Base-by-base conservation (phyloP, 371 early-diverging fungal species). In the Coemansia sp. region DNA sequence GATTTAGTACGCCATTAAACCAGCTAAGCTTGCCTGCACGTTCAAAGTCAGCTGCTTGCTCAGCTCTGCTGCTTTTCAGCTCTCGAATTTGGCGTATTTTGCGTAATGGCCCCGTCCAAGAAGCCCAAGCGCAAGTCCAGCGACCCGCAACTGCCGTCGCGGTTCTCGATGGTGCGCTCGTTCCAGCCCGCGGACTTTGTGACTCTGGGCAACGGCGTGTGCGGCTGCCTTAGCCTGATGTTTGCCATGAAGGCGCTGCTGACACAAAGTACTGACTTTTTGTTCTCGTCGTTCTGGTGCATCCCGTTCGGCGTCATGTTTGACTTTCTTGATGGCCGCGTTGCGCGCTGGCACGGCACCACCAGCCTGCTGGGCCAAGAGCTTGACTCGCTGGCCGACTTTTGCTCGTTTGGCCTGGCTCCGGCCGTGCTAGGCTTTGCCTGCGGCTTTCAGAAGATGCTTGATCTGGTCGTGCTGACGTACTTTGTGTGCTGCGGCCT, bases 401-500 rank as follows among this genome's bases (percentile, higher is more conserved):
- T 92, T 77, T 94, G 83, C 55, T 89, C 89, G 2, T 94, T 94
- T 76, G 93, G 94, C 9, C 80, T 94, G 12, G 94, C 94, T 12
- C 94, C 94, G 5, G 91, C 93, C 16, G 88, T 88, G 4, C 80
- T 94, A 35, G 94, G 88, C 11, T 95, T 88, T 75, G 90, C 89
- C 56, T 83, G 91, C 55, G 95, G 95, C 31, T 85, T 95, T 81
- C 91, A 91, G 60, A 88, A 89, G 34, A 84, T 85, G 62, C 68
- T 90, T 16, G 95, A 95, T 72, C 82, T 88, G 11, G 70, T 85
- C 26, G 84, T 90, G 3, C 80, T 95, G 68, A 83, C 87, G 0
- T 89, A 90, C 77, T 95, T 95, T 83, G 90, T 95, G 14, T 86
- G 86, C 69, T 93, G 94, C 66, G 95, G 94, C 33, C 86, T 94